Percentiles rank a stretch among this genome's conserved stretches.
These are phyloP conservation scores for Mercurialis annua DNA, from an alignment of 345 rosid genomes.

Conservation along the genomic window DNA sequence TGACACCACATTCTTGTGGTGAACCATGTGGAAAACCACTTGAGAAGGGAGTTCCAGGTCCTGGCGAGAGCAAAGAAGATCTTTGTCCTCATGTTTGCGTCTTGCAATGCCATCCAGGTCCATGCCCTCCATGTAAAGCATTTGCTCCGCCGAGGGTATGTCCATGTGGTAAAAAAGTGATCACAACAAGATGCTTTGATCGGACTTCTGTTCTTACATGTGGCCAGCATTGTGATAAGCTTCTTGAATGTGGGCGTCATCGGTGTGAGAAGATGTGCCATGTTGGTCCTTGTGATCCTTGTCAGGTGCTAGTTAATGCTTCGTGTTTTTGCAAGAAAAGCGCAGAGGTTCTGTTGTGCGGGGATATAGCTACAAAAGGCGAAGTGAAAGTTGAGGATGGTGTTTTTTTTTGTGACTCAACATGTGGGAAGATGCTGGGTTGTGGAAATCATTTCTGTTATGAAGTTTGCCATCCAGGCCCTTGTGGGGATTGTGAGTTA, in stretches of 20 bases:
- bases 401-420: constrained; percentile 62
- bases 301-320: constrained; percentile 63
- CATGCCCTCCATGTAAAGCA: constrained; percentile 96
- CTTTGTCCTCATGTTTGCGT: constrained; percentile 89
- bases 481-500: constrained; percentile 72
- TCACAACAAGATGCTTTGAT: constrained; percentile 88
- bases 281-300: constrained; percentile 78
- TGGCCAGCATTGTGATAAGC: constrained; percentile 70
- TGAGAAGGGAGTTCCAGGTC: constrained; percentile 43
- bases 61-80: constrained; percentile 47
- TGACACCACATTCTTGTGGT: constrained; percentile 98
- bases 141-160: constrained; percentile 81
- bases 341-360: constrained; percentile 65
- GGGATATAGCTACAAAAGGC: constrained; percentile 83
- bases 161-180: constrained; percentile 81
- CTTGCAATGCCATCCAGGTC: constrained; percentile 97
- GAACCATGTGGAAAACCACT: constrained; percentile 95
- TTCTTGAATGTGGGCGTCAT: constrained; percentile 76
- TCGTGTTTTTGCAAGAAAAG: constrained; percentile 82
- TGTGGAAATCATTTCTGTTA: constrained; percentile 73
- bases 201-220: constrained; percentile 66
- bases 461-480: constrained; percentile 78
- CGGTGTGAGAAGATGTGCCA: constrained; percentile 68
- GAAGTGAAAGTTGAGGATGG: constrained; percentile 67
- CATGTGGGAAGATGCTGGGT: constrained; percentile 56